A percentile compares a stretch with the other conserved stretches of the same genome.
phyloP scores from a whole-genome alignment of 2,329 filamentous ascomycete species.

The Colletotrichum aenigma region DNA sequence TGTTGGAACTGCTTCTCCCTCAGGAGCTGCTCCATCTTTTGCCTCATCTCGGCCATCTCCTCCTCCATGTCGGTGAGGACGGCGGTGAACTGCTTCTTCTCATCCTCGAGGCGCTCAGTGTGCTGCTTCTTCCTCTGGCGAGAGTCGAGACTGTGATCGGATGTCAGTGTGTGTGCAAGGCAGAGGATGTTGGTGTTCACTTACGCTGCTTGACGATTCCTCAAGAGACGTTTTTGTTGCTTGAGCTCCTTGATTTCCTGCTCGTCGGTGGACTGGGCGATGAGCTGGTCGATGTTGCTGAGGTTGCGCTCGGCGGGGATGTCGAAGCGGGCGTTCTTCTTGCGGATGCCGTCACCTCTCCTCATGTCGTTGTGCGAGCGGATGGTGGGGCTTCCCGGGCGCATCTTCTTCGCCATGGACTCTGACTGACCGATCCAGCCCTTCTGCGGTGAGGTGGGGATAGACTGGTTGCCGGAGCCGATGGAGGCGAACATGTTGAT shows the following conservation, averaged over 20 bases:
- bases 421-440: slow-evolving; percentile 59
- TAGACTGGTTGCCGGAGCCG: slow-evolving; percentile 50
- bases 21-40: slow-evolving; percentile 73
- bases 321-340: slow-evolving; percentile 98
- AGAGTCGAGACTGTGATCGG: slow-evolving; percentile 78
- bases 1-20: slow-evolving; percentile 76
- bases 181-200: slow-evolving; percentile 46
- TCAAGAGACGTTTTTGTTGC: slow-evolving; percentile 92
- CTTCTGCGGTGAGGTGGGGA: slow-evolving; percentile 62
- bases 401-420: slow-evolving; percentile 64
- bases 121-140: slow-evolving; percentile 98
- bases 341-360: slow-evolving; percentile 87
- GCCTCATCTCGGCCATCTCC: slow-evolving; percentile 70
- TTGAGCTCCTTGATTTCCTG: slow-evolving; percentile 97
- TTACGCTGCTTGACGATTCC: slow-evolving; percentile 97
- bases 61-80: slow-evolving; percentile 81
- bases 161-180: background rate
- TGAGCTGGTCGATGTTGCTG: slow-evolving; percentile 92
- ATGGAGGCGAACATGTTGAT: slow-evolving; percentile 60
- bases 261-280: slow-evolving; percentile 85
- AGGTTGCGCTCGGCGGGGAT: slow-evolving; percentile 94
- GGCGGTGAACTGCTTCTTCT: slow-evolving; percentile 89
- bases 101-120: slow-evolving; percentile 93
- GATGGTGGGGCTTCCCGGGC: slow-evolving; percentile 70
- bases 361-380: slow-evolving; percentile 78